Percentiles rank a stretch among this genome's conserved stretches.
phyloP scores from a whole-genome alignment of 345 rosid species.

The Chamaenerion angustifolium region DNA sequence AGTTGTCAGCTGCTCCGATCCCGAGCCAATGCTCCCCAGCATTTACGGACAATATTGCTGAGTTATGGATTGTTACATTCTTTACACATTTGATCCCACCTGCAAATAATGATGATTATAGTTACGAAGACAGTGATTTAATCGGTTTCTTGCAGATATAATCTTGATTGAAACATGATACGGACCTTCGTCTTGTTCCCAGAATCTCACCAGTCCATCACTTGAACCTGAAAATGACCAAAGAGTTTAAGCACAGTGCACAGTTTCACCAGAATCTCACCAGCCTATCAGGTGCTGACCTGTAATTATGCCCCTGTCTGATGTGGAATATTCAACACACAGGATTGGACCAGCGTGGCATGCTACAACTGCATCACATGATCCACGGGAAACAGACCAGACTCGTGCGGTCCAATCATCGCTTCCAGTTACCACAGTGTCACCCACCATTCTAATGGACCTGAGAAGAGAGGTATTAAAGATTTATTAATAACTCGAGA shows the following conservation, averaged over 20 bases:
- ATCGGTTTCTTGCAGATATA: too few relatives aligned
- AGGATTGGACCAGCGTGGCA: slow-evolving; percentile 92
- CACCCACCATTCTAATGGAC: slow-evolving; percentile 91
- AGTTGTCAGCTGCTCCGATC: slow-evolving; percentile 96
- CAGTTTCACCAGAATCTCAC: too few relatives aligned
- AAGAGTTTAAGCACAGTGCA: slow-evolving; percentile 1
- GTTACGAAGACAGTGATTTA: too few relatives aligned
- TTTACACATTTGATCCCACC: slow-evolving; percentile 79
- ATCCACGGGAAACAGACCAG: slow-evolving; percentile 91
- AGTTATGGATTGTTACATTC: slow-evolving; percentile 73
- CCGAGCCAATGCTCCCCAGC: slow-evolving; percentile 97
- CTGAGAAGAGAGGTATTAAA: slow-evolving; percentile 28
- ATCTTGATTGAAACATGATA: background rate
- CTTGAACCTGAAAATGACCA: slow-evolving; percentile 59
- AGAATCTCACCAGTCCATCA: slow-evolving; percentile 94
- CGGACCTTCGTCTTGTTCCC: slow-evolving; percentile 94
- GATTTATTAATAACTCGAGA: slow-evolving; percentile 1
- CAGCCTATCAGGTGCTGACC: slow-evolving; percentile 27
- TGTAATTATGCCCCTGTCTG: slow-evolving; percentile 90
- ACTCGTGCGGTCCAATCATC: slow-evolving; percentile 99
- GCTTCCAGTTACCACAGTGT: slow-evolving; percentile 85
- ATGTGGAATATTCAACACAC: slow-evolving; percentile 67
- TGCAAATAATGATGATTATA: slow-evolving; percentile 10
- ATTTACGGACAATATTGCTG: slow-evolving; percentile 72
- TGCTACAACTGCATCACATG: slow-evolving; percentile 84